Conservation (phyloP, 2,329 filamentous ascomycete species). For the Phialocephala sp. region DNA sequence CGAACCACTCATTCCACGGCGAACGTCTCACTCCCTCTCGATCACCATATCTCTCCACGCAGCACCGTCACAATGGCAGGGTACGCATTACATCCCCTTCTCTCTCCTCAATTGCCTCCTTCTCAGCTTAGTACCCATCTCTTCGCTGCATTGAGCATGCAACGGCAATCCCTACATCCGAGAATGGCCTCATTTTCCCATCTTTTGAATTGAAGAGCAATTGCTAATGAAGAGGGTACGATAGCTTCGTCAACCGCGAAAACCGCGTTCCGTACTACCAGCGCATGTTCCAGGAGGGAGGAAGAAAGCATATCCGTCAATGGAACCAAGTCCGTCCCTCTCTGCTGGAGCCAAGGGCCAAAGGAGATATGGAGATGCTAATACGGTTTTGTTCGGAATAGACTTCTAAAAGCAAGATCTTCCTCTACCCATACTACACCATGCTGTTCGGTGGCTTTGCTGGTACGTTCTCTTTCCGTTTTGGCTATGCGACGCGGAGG, state of each 20-base stretch:
- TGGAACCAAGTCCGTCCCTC: constrained; percentile 75
- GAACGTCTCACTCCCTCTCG: constrained; percentile 15
- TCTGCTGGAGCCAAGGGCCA: not conserved
- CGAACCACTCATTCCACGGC: constrained; percentile 27
- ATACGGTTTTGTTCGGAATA: constrained; percentile 42
- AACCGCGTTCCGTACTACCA: constrained; percentile 81
- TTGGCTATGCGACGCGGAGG: not conserved
- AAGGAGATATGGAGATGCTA: not conserved
- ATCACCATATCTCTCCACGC: constrained; percentile 11
- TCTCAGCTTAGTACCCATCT: not conserved
- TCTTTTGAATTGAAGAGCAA: not conserved
- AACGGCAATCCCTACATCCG: not conserved
- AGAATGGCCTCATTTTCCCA: constrained; percentile 24
- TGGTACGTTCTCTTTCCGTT: constrained; percentile 55
- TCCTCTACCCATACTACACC: constrained; percentile 73
- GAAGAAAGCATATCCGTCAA: constrained; percentile 69
- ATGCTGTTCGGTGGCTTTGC: constrained; percentile 66
- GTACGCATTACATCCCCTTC: constrained; percentile 32
- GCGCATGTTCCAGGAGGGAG: constrained; percentile 75
- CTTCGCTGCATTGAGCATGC: not conserved
- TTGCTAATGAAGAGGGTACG: constrained; percentile 31
- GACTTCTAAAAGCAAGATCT: constrained; percentile 67
- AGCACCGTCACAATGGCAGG: constrained; percentile 36
- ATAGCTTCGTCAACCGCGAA: constrained; percentile 67
- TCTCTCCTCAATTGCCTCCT: not conserved